These are phyloP conservation scores for Rhodofomes roseus DNA, from an alignment of 1,284 basidiomycete species.

Conservation along the genomic window DNA sequence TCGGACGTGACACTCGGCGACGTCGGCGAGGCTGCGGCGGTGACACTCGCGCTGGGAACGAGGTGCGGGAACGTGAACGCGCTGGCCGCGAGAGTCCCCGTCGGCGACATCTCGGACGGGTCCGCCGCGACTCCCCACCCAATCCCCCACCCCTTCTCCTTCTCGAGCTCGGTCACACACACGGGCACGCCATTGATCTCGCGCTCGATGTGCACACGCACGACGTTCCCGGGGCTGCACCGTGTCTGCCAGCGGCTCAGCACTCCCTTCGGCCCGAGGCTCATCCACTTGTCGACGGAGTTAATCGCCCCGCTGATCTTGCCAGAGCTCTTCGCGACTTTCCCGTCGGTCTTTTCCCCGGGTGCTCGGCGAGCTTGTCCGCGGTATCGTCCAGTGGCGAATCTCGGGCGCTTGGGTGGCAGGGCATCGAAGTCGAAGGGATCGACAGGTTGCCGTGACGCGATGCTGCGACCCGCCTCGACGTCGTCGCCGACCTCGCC, in stretches of 20 bases:
- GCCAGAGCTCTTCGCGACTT: neutral
- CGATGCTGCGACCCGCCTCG: slow-evolving; percentile 17
- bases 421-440: slow-evolving; percentile 61
- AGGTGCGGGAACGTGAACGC: slow-evolving; percentile 4
- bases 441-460: slow-evolving; percentile 38
- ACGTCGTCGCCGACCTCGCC: slow-evolving; percentile 20
- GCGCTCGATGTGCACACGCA: slow-evolving; percentile 16
- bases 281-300: neutral
- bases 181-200: slow-evolving; percentile 5
- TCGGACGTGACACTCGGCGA: neutral
- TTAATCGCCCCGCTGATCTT: neutral
- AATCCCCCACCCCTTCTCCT: slow-evolving; percentile 7
- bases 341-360: neutral
- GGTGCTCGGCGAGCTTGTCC: neutral
- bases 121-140: slow-evolving; percentile 4
- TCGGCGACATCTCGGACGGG: slow-evolving; percentile 13
- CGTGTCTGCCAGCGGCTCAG: slow-evolving; percentile 25
- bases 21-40: neutral
- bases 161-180: slow-evolving; percentile 1
- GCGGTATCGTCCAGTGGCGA: neutral
- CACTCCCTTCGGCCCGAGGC: slow-evolving; percentile 13
- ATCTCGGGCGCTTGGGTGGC: slow-evolving; percentile 19
- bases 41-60: neutral
- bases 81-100: slow-evolving; percentile 12
- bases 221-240: slow-evolving; percentile 29